A percentile compares a stretch with the other conserved stretches of the same genome.
Evolutionary conservation across 1,284 basidiomycete genomes (phyloP).

Genomic region (Neolentinus lepideus): DNA sequence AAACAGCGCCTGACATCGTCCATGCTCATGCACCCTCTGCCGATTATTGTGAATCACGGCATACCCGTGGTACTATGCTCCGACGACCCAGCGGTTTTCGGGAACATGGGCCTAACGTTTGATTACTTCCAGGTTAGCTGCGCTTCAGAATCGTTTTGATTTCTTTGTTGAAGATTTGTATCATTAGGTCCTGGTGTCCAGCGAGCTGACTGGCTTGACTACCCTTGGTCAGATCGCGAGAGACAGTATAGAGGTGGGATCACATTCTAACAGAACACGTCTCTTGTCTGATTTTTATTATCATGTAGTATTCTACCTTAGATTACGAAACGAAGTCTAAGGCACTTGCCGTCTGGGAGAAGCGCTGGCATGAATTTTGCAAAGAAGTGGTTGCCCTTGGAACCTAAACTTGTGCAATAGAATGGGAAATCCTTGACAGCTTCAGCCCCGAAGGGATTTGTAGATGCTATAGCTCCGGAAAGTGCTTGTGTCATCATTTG

Average conservation of each 20-base stretch:
- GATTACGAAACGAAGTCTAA: slow-evolving; percentile 35
- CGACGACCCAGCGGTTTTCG: slow-evolving; percentile 73
- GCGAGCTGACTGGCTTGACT: slow-evolving; percentile 54
- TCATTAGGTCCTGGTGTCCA: slow-evolving; percentile 53
- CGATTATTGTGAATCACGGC: slow-evolving; percentile 62
- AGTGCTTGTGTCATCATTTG: too few relatives aligned
- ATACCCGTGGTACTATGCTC: slow-evolving; percentile 63
- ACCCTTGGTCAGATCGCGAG: slow-evolving; percentile 54
- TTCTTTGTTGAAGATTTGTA: not conserved
- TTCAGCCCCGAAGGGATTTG: too few relatives aligned
- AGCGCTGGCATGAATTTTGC: slow-evolving; percentile 46
- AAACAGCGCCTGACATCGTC: slow-evolving; percentile 59
- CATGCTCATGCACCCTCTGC: slow-evolving; percentile 69
- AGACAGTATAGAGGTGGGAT: slow-evolving; percentile 52
- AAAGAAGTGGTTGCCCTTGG: slow-evolving; percentile 22
- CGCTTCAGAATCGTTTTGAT: not conserved
- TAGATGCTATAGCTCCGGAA: too few relatives aligned
- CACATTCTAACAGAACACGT: not conserved
- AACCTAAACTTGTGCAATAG: too few relatives aligned
- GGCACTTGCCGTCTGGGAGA: slow-evolving; percentile 42
- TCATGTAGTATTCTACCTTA: slow-evolving; percentile 45
- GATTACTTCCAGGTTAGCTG: slow-evolving; percentile 58
- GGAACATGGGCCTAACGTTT: slow-evolving; percentile 68
- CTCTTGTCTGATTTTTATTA: not conserved
- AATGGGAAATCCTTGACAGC: too few relatives aligned